phyloP scores from a whole-genome alignment of 129 eudicot genomes.

The Rutidosis leptorrhynchoides region DNA sequence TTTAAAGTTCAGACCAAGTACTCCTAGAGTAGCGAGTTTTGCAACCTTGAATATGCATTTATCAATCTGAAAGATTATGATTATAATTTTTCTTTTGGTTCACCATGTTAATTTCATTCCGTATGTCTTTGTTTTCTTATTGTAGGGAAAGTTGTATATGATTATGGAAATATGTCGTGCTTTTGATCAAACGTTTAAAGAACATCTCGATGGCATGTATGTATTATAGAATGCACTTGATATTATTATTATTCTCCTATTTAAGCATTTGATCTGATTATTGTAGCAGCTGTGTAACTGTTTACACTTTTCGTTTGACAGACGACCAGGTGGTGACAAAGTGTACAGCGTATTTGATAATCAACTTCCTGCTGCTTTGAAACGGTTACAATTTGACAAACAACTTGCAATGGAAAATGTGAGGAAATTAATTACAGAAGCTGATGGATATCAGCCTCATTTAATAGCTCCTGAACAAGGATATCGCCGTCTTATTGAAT shows the following conservation, averaged over 20 bases:
- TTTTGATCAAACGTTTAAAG: slow-evolving; percentile 90
- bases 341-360: slow-evolving; percentile 74
- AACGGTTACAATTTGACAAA: no score
- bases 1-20: no score
- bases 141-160: slow-evolving; percentile 84
- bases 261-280: slow-evolving; percentile 5
- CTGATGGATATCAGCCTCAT: no score
- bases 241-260: background rate
- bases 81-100: slow-evolving; percentile 1
- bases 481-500: slow-evolving; percentile 90
- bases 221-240: slow-evolving; percentile 31
- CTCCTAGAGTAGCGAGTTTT: no score
- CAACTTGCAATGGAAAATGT: no score
- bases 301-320: slow-evolving; percentile 32
- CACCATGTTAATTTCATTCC: slow-evolving; percentile 9
- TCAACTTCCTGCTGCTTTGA: slow-evolving; percentile 98
- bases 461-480: no score
- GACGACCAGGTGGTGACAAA: slow-evolving; percentile 97
- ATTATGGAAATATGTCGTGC: no score
- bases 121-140: slow-evolving; percentile 4
- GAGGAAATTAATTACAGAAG: no score
- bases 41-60: slow-evolving; percentile 11
- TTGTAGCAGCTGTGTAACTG: background rate
- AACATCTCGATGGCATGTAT: slow-evolving; percentile 97
- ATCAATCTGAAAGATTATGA: background rate